Evolutionary conservation across 2,329 filamentous ascomycete genomes (phyloP).

Genomic region (Epicoccum sorghinum): DNA sequence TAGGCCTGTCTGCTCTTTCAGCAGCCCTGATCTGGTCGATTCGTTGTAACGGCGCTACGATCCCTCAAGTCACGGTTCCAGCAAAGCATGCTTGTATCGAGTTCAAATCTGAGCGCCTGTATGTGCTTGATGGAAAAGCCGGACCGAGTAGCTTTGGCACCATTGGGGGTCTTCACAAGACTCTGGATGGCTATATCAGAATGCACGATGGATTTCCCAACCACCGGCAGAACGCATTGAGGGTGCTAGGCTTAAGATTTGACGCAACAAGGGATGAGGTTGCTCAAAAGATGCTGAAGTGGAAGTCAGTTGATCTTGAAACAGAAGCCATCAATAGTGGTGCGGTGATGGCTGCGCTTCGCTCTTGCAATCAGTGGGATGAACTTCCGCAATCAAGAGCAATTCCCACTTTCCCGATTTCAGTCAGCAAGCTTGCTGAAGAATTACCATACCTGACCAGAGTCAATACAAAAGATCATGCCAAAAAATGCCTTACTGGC

Average conservation of each 20-base stretch:
- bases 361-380: constrained; percentile 61
- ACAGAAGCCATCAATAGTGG: constrained; percentile 48
- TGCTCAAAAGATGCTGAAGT: constrained; percentile 45
- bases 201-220: constrained; percentile 63
- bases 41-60: constrained; percentile 34
- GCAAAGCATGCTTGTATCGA: constrained; percentile 57
- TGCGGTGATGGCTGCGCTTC: constrained; percentile 57
- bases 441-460: constrained; percentile 11
- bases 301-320: constrained; percentile 59
- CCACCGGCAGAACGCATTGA: constrained; percentile 54
- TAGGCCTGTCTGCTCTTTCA: constrained; percentile 58
- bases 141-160: constrained; percentile 47
- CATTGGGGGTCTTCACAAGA: constrained; percentile 60
- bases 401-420: constrained; percentile 56
- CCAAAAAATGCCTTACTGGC: constrained; percentile 47
- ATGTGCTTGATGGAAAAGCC: constrained; percentile 51
- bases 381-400: constrained; percentile 53
- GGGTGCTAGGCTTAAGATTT: constrained; percentile 50
- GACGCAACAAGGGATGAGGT: constrained; percentile 50
- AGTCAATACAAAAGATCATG: neutral
- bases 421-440: constrained; percentile 45
- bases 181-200: constrained; percentile 59
- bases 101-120: constrained; percentile 61
- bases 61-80: constrained; percentile 53
- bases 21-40: constrained; percentile 55